Evolutionary conservation across 148 eudicot genomes (phyloP).

Genomic region (Rhododendron ovatum): DNA sequence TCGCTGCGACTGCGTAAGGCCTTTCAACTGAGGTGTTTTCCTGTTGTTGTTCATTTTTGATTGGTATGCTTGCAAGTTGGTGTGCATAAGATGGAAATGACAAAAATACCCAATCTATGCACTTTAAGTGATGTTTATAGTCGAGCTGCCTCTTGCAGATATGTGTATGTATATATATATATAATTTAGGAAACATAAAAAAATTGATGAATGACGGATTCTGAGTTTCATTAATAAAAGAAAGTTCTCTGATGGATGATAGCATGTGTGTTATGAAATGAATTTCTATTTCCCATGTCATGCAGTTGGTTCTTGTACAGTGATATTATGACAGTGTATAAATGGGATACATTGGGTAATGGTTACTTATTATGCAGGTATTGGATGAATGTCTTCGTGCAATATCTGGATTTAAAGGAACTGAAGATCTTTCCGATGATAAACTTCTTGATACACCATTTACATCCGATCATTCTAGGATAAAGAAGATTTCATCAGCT

Average conservation of each 20-base stretch:
- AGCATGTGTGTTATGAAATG: not conserved
- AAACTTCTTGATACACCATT: conserved; percentile 63
- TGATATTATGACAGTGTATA: not conserved
- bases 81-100: not conserved
- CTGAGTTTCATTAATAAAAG: not conserved
- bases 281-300: not conserved
- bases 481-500: conserved; percentile 91
- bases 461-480: conserved; percentile 66
- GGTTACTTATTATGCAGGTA: conserved; percentile 41
- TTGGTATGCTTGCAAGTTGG: not conserved
- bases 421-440: conserved; percentile 82
- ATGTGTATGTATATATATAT: too few relatives aligned
- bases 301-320: conserved; percentile 3
- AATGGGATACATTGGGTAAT: not conserved
- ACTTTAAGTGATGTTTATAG: not conserved
- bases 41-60: not conserved
- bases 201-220: not conserved
- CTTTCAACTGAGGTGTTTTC: not conserved
- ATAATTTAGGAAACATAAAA: not conserved
- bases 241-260: not conserved
- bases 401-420: conserved; percentile 95
- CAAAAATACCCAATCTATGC: not conserved
- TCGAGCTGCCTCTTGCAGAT: not conserved
- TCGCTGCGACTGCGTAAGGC: not conserved
- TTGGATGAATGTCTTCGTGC: conserved; percentile 98